A percentile compares a stretch with the other conserved stretches of the same genome.
Evolutionary conservation across 2,329 filamentous ascomycete genomes (phyloP).

Genomic region (Golovinomyces cichoracearum): DNA sequence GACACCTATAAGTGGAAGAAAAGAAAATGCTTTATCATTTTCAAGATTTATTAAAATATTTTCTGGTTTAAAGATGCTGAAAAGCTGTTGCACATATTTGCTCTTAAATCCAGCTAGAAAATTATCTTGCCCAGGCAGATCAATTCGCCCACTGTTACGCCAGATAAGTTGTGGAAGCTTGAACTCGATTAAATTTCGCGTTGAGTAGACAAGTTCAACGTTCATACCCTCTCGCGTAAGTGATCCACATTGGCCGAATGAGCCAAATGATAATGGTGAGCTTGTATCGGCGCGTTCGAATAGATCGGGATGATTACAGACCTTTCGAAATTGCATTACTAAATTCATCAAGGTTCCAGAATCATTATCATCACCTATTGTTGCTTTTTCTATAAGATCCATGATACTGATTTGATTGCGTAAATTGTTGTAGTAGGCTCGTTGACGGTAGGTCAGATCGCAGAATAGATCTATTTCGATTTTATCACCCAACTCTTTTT

Average conservation of each 20-base stretch:
- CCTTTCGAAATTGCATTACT: conserved; percentile 98
- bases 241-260: conserved; percentile 83
- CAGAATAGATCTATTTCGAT: conserved; percentile 93
- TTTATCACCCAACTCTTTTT: conserved; percentile 97
- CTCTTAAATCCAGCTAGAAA: conserved; percentile 50
- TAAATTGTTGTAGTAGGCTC: conserved; percentile 74
- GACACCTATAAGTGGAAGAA: conserved; percentile 61
- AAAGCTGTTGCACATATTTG: conserved; percentile 50
- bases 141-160: conserved; percentile 50
- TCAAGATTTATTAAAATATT: conserved; percentile 41
- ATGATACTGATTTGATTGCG: conserved; percentile 96
- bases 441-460: conserved; percentile 83
- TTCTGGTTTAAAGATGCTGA: conserved; percentile 75
- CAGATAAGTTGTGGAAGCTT: conserved; percentile 59
- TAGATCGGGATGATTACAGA: conserved; percentile 92
- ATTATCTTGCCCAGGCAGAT: conserved; percentile 50
- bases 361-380: conserved; percentile 78
- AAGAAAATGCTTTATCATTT: conserved; percentile 50
- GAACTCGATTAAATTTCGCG: conserved; percentile 65
- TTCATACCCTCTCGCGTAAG: conserved; percentile 72
- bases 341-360: conserved; percentile 95
- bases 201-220: conserved; percentile 64
- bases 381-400: conserved; percentile 93
- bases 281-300: conserved; percentile 85
- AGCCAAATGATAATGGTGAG: conserved; percentile 59